phyloP scores from a whole-genome alignment of 371 early-diverging fungal genomes.

The Caulochytrium protostelioides region DNA sequence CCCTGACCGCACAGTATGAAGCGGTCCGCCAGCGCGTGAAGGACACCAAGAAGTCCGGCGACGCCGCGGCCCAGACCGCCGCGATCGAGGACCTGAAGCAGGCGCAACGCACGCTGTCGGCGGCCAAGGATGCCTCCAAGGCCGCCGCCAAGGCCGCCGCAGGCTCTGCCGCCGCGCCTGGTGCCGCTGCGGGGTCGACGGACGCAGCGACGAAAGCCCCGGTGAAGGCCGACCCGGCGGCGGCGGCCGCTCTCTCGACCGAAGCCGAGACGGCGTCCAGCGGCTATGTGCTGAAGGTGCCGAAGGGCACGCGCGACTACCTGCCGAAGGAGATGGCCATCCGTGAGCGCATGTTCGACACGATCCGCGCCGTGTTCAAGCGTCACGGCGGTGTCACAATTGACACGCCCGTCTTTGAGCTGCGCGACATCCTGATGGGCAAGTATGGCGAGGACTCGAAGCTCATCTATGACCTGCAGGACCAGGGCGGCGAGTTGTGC shows the following conservation, averaged over 20 bases:
- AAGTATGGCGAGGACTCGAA: slow-evolving; percentile 99
- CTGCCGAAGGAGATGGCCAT: slow-evolving; percentile 83
- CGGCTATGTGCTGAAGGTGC: slow-evolving; percentile 8
- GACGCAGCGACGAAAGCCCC: no score
- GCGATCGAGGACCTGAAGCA: slow-evolving; percentile 3
- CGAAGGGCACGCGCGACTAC: slow-evolving; percentile 92
- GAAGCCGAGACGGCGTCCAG: background rate
- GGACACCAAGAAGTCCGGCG: background rate
- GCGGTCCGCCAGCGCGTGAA: no score
- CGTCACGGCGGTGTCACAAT: slow-evolving; percentile 94
- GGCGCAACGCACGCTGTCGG: background rate
- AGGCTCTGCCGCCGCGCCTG: slow-evolving; percentile 2
- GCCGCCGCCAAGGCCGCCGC: slow-evolving; percentile 6
- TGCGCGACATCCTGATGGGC: slow-evolving; percentile 87
- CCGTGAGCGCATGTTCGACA: slow-evolving; percentile 72
- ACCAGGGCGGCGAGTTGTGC: slow-evolving; percentile 97
- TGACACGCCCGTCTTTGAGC: slow-evolving; percentile 98
- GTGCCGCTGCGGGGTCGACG: no score
- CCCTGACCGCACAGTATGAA: no score
- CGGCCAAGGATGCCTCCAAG: background rate
- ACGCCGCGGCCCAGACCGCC: slow-evolving; percentile 2
- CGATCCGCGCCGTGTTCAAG: slow-evolving; percentile 69
- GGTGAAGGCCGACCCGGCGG: slow-evolving; percentile 2
- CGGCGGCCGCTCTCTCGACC: background rate
- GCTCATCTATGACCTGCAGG: slow-evolving; percentile 93